Percentiles rank a stretch among this genome's conserved stretches.
phyloP scores from a whole-genome alignment of 169 alveolate species.

The Plasmodium ovale region DNA sequence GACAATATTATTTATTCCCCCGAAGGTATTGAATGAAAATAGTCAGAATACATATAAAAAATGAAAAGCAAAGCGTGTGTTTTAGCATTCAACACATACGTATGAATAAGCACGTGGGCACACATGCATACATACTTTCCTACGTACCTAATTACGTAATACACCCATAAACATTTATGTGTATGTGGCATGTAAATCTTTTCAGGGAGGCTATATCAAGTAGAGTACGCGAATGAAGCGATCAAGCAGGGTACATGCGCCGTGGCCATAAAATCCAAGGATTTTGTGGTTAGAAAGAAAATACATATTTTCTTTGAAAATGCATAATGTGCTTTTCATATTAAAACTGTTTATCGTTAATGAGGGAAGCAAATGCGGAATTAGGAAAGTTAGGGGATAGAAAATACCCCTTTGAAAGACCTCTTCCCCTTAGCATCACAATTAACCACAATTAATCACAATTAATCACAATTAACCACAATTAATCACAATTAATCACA shows the following conservation, averaged over 20 bases:
- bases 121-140: not conserved
- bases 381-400: too few species aligned
- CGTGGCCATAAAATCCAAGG: constrained; percentile 92
- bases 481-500: too few species aligned
- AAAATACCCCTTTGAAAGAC: too few species aligned
- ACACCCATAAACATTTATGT: not conserved
- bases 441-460: too few species aligned
- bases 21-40: constrained; percentile 78
- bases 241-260: constrained; percentile 96
- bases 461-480: too few species aligned
- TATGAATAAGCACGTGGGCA: not conserved
- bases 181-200: not conserved
- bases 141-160: not conserved
- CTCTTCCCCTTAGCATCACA: too few species aligned
- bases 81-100: not conserved
- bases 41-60: constrained; percentile 71
- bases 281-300: constrained; percentile 88
- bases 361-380: constrained; percentile 11
- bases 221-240: constrained; percentile 98
- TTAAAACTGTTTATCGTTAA: not conserved
- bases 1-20: constrained; percentile 96
- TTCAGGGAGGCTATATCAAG: constrained; percentile 92
- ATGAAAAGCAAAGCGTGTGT: not conserved
- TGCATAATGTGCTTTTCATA: not conserved
- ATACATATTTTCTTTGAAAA: not conserved